Evolutionary conservation across 2,329 filamentous ascomycete genomes (phyloP), one percentile per base, ranked within the genome.

Genomic region (Aspergillus sclerotialis): DNA sequence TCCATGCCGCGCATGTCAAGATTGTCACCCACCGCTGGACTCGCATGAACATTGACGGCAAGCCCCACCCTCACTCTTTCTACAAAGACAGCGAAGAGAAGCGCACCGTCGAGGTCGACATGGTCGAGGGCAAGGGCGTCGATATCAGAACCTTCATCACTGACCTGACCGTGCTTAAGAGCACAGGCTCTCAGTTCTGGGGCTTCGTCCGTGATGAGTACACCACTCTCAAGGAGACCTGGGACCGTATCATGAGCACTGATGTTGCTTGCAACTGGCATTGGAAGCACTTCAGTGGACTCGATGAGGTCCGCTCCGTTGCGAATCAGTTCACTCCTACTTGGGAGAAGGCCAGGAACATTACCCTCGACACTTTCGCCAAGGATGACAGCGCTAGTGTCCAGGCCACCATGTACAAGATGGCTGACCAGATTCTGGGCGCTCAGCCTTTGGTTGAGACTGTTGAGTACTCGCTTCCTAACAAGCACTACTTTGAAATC

Each of bases 401-500:
- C 15, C 92, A 98, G 68, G 82, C 81, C 52, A 96, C 90, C 41
- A 96, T 98, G 92, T 98, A 95, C 72, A 93, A 95, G 72, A 98
- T 98, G 90, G 80, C 77, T 51, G 83, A 90, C 61, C 71, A 82
- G 61, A 94, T 98, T 48, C 71, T 98, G 34, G 82, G 76, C 7
- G 77, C 72, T 14, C 84, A 80, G 15, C 82, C 87, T 10, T 70
- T 80, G 44, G 75, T 88, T 14, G 76, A 82, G 28, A 71, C 73
- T 14, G 85, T 92, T 27, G 76, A 82, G 50, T 96, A 95, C 60
- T 73, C 82, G 7, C 72, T 98, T 53, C 92, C 92, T 8, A 98
- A 98, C 72, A 96, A 95, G 71, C 92, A 98, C 67, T 96, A 95
- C 69, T 96, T 96, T 57, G 90, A 96, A 65, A 82, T 96, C 62